Conservation (phyloP, 139 green algal species). For the Pycnococcus provasolii region DNA sequence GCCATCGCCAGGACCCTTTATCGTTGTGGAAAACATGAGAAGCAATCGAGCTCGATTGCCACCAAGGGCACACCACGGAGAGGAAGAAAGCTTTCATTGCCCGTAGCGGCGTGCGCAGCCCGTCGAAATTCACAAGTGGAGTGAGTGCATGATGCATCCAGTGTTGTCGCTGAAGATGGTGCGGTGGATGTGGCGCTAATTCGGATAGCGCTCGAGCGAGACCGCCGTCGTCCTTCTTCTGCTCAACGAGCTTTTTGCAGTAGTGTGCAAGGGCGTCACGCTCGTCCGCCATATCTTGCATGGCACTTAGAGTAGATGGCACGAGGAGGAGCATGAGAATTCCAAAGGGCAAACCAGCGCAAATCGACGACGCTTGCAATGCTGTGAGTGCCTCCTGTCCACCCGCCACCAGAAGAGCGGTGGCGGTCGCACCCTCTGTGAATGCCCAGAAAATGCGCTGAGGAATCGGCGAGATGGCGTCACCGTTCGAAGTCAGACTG, state of each 20-base stretch:
- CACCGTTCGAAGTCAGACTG: slow-evolving; percentile 27
- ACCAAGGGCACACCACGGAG: no score
- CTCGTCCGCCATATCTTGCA: slow-evolving; percentile 7
- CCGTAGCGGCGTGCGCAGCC: no score
- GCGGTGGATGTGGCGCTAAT: no score
- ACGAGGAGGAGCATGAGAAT: background rate
- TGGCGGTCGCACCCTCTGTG: slow-evolving; percentile 25
- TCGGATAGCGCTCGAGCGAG: background rate
- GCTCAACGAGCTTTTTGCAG: slow-evolving; percentile 8
- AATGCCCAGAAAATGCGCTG: slow-evolving; percentile 31
- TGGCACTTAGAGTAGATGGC: slow-evolving; percentile 29
- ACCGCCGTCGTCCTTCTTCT: background rate
- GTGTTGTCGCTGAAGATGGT: no score
- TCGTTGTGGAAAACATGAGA: no score
- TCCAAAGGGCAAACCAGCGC: slow-evolving; percentile 29
- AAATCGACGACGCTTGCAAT: slow-evolving; percentile 13
- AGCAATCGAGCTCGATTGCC: no score
- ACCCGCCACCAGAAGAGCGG: slow-evolving; percentile 17
- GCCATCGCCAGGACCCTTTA: no score
- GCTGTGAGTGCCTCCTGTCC: background rate
- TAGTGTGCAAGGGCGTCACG: background rate
- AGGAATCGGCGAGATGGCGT: slow-evolving; percentile 22
- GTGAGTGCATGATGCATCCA: no score
- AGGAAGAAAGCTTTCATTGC: no score
- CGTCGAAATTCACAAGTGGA: no score